phyloP scores from a whole-genome alignment of 2,329 filamentous ascomycete species.

The Colletotrichum godetiae region DNA sequence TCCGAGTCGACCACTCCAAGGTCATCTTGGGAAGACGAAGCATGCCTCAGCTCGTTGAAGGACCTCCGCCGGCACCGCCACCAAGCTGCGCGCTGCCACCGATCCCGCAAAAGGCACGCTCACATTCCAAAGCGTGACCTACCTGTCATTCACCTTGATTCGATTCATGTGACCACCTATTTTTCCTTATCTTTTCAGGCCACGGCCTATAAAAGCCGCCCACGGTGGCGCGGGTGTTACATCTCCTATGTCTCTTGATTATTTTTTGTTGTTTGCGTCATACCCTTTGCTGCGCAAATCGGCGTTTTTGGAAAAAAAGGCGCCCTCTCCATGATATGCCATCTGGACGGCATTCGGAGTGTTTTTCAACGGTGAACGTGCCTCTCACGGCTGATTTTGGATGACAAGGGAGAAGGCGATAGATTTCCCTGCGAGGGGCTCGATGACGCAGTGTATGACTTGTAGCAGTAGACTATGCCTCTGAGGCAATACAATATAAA shows the following conservation, averaged over 20 bases:
- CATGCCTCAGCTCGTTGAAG: slow-evolving; percentile 62
- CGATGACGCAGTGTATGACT: slow-evolving; percentile 22
- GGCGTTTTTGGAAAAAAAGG: slow-evolving; percentile 32
- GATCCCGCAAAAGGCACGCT: slow-evolving; percentile 49
- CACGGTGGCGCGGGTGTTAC: slow-evolving; percentile 5
- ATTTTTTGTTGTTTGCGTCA: slow-evolving; percentile 28
- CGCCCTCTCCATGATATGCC: slow-evolving; percentile 7
- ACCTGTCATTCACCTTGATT: neutral
- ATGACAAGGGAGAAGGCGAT: slow-evolving; percentile 11
- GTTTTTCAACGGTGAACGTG: slow-evolving; percentile 21
- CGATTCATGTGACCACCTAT: neutral
- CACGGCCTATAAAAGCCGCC: slow-evolving; percentile 1
- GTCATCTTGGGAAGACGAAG: slow-evolving; percentile 54
- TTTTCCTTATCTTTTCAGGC: neutral
- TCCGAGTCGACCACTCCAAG: slow-evolving; percentile 29
- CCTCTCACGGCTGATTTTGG: slow-evolving; percentile 21
- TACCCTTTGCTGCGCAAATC: slow-evolving; percentile 35
- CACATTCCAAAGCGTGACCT: neutral
- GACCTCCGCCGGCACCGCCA: slow-evolving; percentile 65
- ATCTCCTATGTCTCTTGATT: slow-evolving; percentile 14
- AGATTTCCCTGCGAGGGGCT: slow-evolving; percentile 11
- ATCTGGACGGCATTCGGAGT: slow-evolving; percentile 24
- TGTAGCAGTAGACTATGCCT: slow-evolving; percentile 7
- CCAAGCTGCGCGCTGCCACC: slow-evolving; percentile 67
- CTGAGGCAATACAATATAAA: neutral